Evolutionary conservation across 805 yeast genomes (phyloP).

Genomic region (Pichia phayaonensis): DNA sequence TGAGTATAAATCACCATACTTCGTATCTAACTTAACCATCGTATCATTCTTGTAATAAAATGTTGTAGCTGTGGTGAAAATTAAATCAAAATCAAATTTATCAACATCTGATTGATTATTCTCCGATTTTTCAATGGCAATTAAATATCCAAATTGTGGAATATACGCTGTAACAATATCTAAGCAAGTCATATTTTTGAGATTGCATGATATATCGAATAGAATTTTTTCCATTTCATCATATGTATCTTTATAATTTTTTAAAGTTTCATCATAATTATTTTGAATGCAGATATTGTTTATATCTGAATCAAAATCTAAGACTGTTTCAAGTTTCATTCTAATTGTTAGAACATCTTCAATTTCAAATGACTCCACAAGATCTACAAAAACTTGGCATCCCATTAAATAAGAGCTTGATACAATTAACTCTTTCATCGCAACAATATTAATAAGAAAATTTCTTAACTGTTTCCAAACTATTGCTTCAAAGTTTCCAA

Average conservation of each 20-base stretch:
- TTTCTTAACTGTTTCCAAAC: conserved; percentile 27
- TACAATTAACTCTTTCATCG: conserved; percentile 12
- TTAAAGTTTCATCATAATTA: conserved; percentile 26
- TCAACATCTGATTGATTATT: neutral
- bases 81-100: conserved; percentile 25
- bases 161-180: conserved; percentile 29
- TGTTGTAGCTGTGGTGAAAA: conserved; percentile 32
- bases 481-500: conserved; percentile 21
- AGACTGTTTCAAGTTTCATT: conserved; percentile 19
- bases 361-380: conserved; percentile 12
- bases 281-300: conserved; percentile 24
- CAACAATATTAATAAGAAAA: conserved; percentile 18
- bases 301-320: conserved; percentile 31
- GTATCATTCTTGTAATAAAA: conserved; percentile 30
- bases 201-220: conserved; percentile 16
- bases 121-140: conserved; percentile 20
- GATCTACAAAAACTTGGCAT: conserved; percentile 11
- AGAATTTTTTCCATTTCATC: conserved; percentile 29
- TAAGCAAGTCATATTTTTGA: conserved; percentile 4
- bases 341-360: conserved; percentile 10
- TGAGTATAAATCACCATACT: conserved; percentile 37
- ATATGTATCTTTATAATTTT: conserved; percentile 21
- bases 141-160: conserved; percentile 39
- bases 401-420: neutral
- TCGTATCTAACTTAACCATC: conserved; percentile 28